Evolutionary conservation across 257 asterid species (phyloP), one percentile per base, ranked within the genome.

Genomic region (Solanum sitiens): DNA sequence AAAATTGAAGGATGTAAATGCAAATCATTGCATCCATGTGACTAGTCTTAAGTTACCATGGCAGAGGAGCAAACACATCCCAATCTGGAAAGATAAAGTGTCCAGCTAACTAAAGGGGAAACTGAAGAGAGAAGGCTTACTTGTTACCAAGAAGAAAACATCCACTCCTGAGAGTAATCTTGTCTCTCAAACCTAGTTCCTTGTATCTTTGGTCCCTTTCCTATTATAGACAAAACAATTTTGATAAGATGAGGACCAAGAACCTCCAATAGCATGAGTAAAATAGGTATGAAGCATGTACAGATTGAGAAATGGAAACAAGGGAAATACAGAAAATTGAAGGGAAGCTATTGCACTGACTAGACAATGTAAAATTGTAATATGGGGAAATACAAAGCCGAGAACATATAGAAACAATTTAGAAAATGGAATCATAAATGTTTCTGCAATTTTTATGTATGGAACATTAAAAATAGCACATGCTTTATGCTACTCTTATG

Each of bases 131-230:
- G 47, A 88, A 92, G 87, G 86, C 96, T 50, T 92, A 96, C 98
- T 95, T 97, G 95, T 95, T 97, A 37, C 98, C 94, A 9, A 95
- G 98, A 89, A 97, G 98, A 93, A 97, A 95, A 59, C 98, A 94
- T 40, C 99, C 98, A 87, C 98, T 95, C 93, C 98, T 95, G 44
- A 97, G 98, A 68, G 98, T 95, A 86, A 97, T 97, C 91, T 97
- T 97, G 91, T 97, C 99, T 91, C 98, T 95, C 89, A 95, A 90
- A 9, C 99, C 99, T 74, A 97, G 94, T 80, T 97, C 99, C 95
- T 92, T 97, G 95, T 95, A 97, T 92, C 98, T 93, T 85, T 94
- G 99, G 89, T 97, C 98, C 89, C 96, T 95, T 92, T 95, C 99
- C 98, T 95, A 77, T 89, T 87, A 65, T 15, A 16, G 50, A 71